Conservation (phyloP, 2,329 filamentous ascomycete genomes). For the Canariomyces notabilis region DNA sequence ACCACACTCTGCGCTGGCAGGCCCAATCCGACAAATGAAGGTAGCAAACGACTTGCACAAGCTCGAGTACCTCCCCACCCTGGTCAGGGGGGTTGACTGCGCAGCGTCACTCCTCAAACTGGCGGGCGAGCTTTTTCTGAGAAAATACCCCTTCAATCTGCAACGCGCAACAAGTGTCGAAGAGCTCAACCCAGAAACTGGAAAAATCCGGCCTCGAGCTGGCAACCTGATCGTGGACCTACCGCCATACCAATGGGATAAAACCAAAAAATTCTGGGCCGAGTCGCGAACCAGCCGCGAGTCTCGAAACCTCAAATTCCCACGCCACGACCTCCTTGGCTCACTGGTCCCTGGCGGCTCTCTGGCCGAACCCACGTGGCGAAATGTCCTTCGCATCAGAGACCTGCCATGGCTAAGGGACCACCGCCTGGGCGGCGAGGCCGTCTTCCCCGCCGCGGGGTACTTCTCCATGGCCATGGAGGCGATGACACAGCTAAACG, state of each 20-base stretch:
- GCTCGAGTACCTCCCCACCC: too few relatives aligned
- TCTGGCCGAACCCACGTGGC: conserved; percentile 35
- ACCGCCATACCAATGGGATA: conserved; percentile 39
- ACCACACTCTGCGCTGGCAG: too few relatives aligned
- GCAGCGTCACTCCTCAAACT: too few relatives aligned
- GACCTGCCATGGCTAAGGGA: conserved; percentile 43
- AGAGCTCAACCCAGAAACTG: too few relatives aligned
- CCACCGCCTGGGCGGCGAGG: conserved; percentile 31
- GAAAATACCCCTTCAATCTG: too few relatives aligned
- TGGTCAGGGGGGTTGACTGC: too few relatives aligned
- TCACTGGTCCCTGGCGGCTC: conserved; percentile 21
- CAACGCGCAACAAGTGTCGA: too few relatives aligned
- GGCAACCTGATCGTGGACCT: conserved; percentile 14
- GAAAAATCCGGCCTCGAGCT: too few relatives aligned
- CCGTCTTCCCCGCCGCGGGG: conserved; percentile 34
- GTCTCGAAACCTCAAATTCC: not conserved
- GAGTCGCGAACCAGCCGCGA: conserved; percentile 24
- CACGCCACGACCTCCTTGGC: conserved; percentile 27
- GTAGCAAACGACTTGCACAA: too few relatives aligned
- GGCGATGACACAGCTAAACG: conserved; percentile 20
- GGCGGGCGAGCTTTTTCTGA: too few relatives aligned
- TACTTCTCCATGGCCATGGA: conserved; percentile 36
- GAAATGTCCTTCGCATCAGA: conserved; percentile 38
- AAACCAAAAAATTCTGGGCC: conserved; percentile 28
- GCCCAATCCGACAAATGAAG: too few relatives aligned